Evolutionary conservation across 1,139 yeast genomes (phyloP).

Genomic region (Pichia sp.): DNA sequence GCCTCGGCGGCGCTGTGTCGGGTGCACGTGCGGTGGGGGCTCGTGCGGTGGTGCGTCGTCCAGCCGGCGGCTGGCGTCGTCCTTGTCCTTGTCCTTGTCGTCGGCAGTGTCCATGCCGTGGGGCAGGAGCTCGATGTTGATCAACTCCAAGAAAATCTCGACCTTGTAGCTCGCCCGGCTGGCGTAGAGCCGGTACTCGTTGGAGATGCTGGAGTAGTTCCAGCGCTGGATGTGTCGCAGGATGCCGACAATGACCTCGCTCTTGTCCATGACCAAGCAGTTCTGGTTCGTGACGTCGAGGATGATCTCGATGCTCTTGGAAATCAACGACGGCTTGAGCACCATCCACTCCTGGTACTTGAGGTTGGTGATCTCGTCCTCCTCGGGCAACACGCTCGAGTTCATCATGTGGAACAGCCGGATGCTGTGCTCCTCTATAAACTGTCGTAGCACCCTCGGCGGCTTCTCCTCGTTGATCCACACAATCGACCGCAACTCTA

Average conservation of each 20-base stretch:
- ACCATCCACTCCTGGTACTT: slow-evolving; percentile 64
- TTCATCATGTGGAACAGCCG: slow-evolving; percentile 40
- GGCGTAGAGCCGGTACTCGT: slow-evolving; percentile 76
- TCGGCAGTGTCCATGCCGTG: slow-evolving; percentile 29
- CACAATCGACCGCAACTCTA: slow-evolving; percentile 53
- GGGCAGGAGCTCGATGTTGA: slow-evolving; percentile 52
- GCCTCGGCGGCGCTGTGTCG: too few relatives aligned
- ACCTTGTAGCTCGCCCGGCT: slow-evolving; percentile 73
- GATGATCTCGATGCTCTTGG: slow-evolving; percentile 54
- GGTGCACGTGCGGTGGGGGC: too few relatives aligned
- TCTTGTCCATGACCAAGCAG: slow-evolving; percentile 69
- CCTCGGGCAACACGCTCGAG: slow-evolving; percentile 24
- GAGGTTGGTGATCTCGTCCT: slow-evolving; percentile 22
- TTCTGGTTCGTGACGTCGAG: slow-evolving; percentile 63
- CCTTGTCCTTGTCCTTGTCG: too few relatives aligned
- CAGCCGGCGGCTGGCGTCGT: too few relatives aligned
- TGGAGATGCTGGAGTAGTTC: slow-evolving; percentile 79
- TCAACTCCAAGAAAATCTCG: slow-evolving; percentile 74
- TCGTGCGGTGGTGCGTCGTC: too few relatives aligned
- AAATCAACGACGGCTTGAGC: slow-evolving; percentile 53
- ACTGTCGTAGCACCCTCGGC: slow-evolving; percentile 46
- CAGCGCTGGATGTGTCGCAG: slow-evolving; percentile 81
- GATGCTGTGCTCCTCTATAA: slow-evolving; percentile 42
- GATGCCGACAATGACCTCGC: slow-evolving; percentile 75
- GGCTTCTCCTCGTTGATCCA: slow-evolving; percentile 72